phyloP scores from a whole-genome alignment of 1,284 basidiomycete species.

The Fistulinella staudtii region DNA sequence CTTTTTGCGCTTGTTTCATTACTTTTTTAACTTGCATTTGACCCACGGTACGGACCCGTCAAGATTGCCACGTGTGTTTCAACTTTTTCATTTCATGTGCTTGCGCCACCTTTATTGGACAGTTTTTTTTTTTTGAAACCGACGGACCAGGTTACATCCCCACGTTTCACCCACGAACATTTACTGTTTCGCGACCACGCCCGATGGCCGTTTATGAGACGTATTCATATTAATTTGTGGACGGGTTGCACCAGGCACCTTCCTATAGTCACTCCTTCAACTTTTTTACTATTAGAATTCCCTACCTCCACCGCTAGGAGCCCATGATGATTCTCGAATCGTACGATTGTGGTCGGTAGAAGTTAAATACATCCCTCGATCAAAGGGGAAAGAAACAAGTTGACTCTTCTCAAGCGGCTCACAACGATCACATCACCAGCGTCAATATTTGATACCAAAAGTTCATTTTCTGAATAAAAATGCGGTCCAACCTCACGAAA shows the following conservation, averaged over 20 bases:
- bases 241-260: slow-evolving; percentile 6
- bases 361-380: too few relatives aligned
- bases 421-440: too few relatives aligned
- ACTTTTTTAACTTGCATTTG: too few relatives aligned
- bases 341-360: too few relatives aligned
- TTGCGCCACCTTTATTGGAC: neutral
- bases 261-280: too few relatives aligned
- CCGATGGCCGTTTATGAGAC: neutral
- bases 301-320: neutral
- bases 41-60: too few relatives aligned
- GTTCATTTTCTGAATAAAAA: too few relatives aligned
- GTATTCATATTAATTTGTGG: neutral
- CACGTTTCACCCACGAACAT: neutral
- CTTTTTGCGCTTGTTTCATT: neutral
- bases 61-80: too few relatives aligned
- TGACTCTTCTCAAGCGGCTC: too few relatives aligned
- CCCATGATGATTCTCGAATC: neutral
- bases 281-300: neutral
- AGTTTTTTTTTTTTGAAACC: neutral
- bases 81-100: neutral
- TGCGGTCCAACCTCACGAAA: slow-evolving; percentile 4
- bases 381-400: too few relatives aligned
- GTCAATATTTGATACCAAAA: too few relatives aligned
- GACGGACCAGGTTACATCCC: neutral
- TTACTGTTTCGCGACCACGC: neutral